phyloP scores from a whole-genome alignment of 805 yeast genomes.

The Millerozyma acaciae region DNA sequence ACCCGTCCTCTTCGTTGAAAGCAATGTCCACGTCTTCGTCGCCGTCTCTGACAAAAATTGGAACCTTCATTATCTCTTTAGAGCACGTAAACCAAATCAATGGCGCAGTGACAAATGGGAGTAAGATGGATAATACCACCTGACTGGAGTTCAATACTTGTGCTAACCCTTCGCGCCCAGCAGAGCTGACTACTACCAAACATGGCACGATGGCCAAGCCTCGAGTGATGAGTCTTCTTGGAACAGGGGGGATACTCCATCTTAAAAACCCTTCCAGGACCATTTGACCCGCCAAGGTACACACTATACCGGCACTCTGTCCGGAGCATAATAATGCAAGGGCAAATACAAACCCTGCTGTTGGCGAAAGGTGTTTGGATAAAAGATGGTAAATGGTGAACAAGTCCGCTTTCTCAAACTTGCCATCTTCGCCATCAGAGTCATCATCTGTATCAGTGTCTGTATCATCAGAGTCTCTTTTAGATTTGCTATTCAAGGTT shows the following conservation, averaged over 20 bases:
- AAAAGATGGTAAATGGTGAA: slow-evolving; percentile 75
- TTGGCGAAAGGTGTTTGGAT: slow-evolving; percentile 65
- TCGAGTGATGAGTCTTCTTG: slow-evolving; percentile 75
- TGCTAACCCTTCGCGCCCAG: slow-evolving; percentile 81
- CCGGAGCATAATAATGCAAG: slow-evolving; percentile 85
- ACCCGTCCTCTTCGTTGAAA: slow-evolving; percentile 9
- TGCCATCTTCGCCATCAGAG: slow-evolving; percentile 36
- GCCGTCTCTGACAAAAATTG: slow-evolving; percentile 28
- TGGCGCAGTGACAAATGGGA: slow-evolving; percentile 89
- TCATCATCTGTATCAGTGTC: slow-evolving; percentile 15
- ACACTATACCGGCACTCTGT: slow-evolving; percentile 93
- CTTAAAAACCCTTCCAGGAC: slow-evolving; percentile 84
- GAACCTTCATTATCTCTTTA: slow-evolving; percentile 61
- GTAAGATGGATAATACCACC: slow-evolving; percentile 72
- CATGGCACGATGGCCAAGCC: slow-evolving; percentile 85
- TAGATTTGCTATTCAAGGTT: slow-evolving; percentile 49
- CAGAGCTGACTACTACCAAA: slow-evolving; percentile 60
- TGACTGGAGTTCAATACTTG: slow-evolving; percentile 75
- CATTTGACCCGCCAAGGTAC: slow-evolving; percentile 92
- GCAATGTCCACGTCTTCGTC: slow-evolving; percentile 23
- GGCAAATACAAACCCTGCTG: slow-evolving; percentile 88
- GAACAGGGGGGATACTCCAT: slow-evolving; percentile 80
- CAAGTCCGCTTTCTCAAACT: slow-evolving; percentile 60
- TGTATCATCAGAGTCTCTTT: slow-evolving; percentile 14
- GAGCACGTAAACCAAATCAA: slow-evolving; percentile 73